Base-by-base conservation (phyloP, 352 stramenopile species). In the Pythium dissotocum region DNA sequence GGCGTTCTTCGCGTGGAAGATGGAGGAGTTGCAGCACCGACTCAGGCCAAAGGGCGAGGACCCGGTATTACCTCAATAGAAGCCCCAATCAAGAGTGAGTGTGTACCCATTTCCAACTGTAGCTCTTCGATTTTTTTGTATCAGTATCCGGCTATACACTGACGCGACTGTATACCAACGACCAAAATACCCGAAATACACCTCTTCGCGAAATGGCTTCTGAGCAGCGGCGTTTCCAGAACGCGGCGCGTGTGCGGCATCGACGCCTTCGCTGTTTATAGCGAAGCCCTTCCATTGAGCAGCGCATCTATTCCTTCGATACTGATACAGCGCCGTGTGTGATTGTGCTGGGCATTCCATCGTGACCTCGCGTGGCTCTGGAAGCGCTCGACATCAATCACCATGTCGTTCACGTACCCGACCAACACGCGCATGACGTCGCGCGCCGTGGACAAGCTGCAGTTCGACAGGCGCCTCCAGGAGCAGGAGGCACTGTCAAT, bases 1-100 rank as follows among this genome's bases (percentile, higher is more conserved):
- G 61, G 73, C 82, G 60, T 91, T 90, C 70, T 91, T 93, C 44
- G 71, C 73, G 14, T 69, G 76, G 14, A 83, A 82, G 44, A 91
- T 90, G 81, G 60, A 72, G 38, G 63, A 82, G 54, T 65, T 91
- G 44, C 69, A 58, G 16, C 64, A 13, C 66, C 49, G 21, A 12
- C 49, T 56, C 49, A 6, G 21, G 4, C 49, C 49, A 1, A n/a
- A 35, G 1, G 8, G 10, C 1, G 28, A 32, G 2, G 14, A 56
- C 8, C 49, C 26, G 4, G 28, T 30, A 10, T 36, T 6, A 24
- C 49, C 49, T 24, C 49, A 56, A 56, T 56, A 56, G 26, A 56
- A 53, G 46, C 46, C 18, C 21, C 18, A 3, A 48, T 53, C 7
- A 26, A 56, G 49, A 56, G 21, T 56, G 49, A 38, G 24, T 36